Percentiles rank a stretch among this genome's conserved stretches.
These are phyloP conservation scores for Berberis thunbergii DNA, from an alignment of 164 flowering plant genomes.

Conservation along the genomic window DNA sequence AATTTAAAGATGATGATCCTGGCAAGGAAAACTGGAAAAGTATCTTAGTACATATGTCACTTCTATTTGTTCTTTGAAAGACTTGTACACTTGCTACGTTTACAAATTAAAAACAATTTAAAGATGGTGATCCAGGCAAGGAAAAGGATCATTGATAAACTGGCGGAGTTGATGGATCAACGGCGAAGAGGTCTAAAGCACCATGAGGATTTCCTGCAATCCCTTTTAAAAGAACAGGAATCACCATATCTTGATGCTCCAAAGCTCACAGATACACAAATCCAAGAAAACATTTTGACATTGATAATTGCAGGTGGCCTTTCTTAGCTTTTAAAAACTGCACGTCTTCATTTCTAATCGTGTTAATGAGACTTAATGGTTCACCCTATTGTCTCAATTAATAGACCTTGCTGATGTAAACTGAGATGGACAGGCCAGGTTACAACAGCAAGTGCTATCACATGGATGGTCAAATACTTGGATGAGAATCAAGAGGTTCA, in stretches of 20 bases:
- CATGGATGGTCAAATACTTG: slow-evolving; percentile 76
- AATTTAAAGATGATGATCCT: no score
- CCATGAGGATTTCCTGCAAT: slow-evolving; percentile 38
- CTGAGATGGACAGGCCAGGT: slow-evolving; percentile 38
- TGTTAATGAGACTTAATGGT: no score
- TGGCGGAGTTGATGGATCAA: slow-evolving; percentile 24
- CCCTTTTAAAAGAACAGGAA: slow-evolving; percentile 17
- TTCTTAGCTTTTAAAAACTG: not conserved
- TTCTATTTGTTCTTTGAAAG: no score
- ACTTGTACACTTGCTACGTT: no score
- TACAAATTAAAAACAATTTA: no score
- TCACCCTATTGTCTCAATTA: not conserved
- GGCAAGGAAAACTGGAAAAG: no score
- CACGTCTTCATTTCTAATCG: no score
- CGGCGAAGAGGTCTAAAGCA: slow-evolving; percentile 19
- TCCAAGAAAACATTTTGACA: slow-evolving; percentile 57
- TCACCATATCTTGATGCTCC: slow-evolving; percentile 1
- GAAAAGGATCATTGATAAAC: slow-evolving; percentile 25
- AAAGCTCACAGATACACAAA: slow-evolving; percentile 37
- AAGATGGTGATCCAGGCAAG: slow-evolving; percentile 30
- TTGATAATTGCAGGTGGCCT: slow-evolving; percentile 51
- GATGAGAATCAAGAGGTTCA: slow-evolving; percentile 48
- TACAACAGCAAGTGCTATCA: slow-evolving; percentile 67
- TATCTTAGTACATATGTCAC: no score
- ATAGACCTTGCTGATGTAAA: not conserved